Evolutionary conservation across 768 basidiomycete species (phyloP).

Genomic region (Amanita jacksonii): DNA sequence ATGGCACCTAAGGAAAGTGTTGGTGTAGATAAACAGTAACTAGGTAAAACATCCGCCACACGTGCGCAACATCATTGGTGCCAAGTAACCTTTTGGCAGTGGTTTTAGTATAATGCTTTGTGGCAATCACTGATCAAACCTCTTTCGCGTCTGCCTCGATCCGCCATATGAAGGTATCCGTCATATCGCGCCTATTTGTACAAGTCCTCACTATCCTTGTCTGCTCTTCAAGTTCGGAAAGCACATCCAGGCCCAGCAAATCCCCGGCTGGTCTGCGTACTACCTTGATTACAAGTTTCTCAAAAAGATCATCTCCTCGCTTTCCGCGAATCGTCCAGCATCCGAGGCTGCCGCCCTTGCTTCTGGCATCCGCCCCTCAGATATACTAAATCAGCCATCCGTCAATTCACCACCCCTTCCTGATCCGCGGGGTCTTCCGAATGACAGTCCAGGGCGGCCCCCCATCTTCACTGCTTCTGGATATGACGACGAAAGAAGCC

Average conservation of each 20-base stretch:
- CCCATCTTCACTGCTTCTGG: constrained; percentile 53
- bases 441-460: constrained; percentile 23
- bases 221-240: constrained; percentile 82
- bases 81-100: too few relatives aligned
- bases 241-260: constrained; percentile 90
- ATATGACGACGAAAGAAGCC: constrained; percentile 64
- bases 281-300: constrained; percentile 98
- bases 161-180: constrained; percentile 9
- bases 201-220: not conserved
- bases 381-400: constrained; percentile 27
- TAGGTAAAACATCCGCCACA: constrained; percentile 5
- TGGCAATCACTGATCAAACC: too few relatives aligned
- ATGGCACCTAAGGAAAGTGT: constrained; percentile 83
- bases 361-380: constrained; percentile 66
- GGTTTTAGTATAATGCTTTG: too few relatives aligned
- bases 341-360: constrained; percentile 86
- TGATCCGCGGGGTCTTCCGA: constrained; percentile 13
- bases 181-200: not conserved
- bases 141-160: not conserved
- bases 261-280: constrained; percentile 92
- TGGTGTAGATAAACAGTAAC: constrained; percentile 52
- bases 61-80: not conserved
- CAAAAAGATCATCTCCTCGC: constrained; percentile 97
- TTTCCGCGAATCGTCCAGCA: constrained; percentile 81
- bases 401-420: constrained; percentile 21